Conservation (phyloP, 306 rosid genomes). For the Phaseolus lunatus region DNA sequence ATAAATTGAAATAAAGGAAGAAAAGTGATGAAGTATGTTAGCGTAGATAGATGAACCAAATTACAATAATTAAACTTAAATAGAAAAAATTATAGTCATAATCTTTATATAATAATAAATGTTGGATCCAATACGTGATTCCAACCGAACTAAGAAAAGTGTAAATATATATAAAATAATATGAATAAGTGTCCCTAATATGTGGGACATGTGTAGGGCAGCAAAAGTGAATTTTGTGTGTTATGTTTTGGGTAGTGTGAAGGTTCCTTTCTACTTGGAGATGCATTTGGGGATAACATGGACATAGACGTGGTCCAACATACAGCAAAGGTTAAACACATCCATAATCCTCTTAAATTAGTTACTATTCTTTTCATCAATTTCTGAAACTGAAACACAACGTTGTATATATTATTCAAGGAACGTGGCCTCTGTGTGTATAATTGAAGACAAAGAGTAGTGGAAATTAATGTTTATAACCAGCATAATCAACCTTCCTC, state of each 20-base stretch:
- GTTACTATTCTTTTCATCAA: conserved; percentile 36
- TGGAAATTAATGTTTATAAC: conserved; percentile 26
- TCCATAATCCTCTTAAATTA: conserved; percentile 4
- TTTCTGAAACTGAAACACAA: conserved; percentile 27
- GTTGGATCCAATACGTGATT: too few relatives aligned
- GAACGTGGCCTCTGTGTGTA: not conserved
- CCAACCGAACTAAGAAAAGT: too few relatives aligned
- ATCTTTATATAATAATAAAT: too few relatives aligned
- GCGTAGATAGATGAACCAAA: too few relatives aligned
- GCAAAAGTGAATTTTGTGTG: conserved; percentile 39
- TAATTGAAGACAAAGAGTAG: conserved; percentile 22
- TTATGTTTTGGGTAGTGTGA: conserved; percentile 51
- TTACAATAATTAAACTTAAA: too few relatives aligned
- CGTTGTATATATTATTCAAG: not conserved
- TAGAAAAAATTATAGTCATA: too few relatives aligned
- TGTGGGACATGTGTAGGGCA: conserved; percentile 32
- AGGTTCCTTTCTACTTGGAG: conserved; percentile 45
- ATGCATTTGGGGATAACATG: conserved; percentile 46
- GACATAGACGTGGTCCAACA: conserved; percentile 44
- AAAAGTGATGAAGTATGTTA: too few relatives aligned
- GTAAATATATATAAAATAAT: too few relatives aligned
- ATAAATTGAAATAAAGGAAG: too few relatives aligned
- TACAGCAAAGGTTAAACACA: conserved; percentile 28
- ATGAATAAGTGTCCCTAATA: not conserved
- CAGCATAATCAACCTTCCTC: conserved; percentile 26